These are phyloP conservation scores for Auricularia sp. DNA, from an alignment of 768 basidiomycete species.

Conservation along the genomic window DNA sequence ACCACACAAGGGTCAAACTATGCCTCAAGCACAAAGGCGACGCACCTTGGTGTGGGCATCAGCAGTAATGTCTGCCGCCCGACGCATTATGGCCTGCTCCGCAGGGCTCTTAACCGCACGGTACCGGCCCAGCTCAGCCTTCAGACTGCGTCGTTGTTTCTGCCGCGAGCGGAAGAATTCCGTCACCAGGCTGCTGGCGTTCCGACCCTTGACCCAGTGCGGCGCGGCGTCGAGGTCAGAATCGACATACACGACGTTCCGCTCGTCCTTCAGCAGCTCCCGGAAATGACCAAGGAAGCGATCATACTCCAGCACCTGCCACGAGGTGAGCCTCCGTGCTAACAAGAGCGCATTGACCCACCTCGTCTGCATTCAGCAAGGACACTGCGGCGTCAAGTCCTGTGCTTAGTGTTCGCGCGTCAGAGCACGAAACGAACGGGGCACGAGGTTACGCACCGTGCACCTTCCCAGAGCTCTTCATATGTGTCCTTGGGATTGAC, in stretches of 20 bases:
- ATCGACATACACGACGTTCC: too few relatives aligned
- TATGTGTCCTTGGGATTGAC: constrained; percentile 59
- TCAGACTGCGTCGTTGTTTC: constrained; percentile 38
- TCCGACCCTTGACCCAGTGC: constrained; percentile 28
- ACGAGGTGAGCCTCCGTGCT: constrained; percentile 22
- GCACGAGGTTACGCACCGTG: constrained; percentile 33
- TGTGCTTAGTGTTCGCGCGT: constrained; percentile 33
- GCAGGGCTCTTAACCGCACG: constrained; percentile 68
- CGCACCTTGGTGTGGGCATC: constrained; percentile 73
- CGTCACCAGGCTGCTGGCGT: constrained; percentile 15
- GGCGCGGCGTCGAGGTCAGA: too few relatives aligned
- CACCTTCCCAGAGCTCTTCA: constrained; percentile 90
- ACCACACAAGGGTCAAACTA: background rate
- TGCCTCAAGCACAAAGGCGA: background rate
- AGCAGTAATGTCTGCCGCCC: constrained; percentile 80
- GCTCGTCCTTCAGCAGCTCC: too few relatives aligned
- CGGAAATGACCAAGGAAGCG: constrained; percentile 18
- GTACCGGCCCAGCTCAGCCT: constrained; percentile 58
- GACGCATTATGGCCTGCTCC: constrained; percentile 72
- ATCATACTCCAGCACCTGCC: constrained; percentile 40
- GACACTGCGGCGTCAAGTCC: constrained; percentile 50
- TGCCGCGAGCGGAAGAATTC: constrained; percentile 21
- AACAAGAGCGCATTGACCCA: constrained; percentile 3
- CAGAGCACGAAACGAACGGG: background rate
- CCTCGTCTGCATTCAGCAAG: constrained; percentile 74